Evolutionary conservation across 805 yeast species (phyloP).

Genomic region (Spathaspora gorwiae): DNA sequence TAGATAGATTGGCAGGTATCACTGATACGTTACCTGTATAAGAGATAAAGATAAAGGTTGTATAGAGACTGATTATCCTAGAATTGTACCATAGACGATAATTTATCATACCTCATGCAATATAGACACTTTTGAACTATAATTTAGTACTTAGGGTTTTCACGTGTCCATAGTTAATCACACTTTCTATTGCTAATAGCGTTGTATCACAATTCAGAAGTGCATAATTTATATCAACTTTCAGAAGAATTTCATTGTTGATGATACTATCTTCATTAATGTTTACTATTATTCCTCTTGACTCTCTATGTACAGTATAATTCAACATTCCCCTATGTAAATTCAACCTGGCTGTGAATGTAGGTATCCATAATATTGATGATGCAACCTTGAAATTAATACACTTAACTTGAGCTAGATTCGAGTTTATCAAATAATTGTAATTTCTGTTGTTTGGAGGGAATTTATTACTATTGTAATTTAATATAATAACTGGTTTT

Average conservation of each 20-base stretch:
- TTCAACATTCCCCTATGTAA: too few species aligned
- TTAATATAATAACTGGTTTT: neutral
- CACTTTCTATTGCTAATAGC: neutral
- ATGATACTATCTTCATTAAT: neutral
- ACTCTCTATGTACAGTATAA: neutral
- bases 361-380: neutral
- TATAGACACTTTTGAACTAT: neutral
- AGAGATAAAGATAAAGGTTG: neutral
- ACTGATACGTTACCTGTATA: constrained; percentile 36
- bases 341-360: too few species aligned
- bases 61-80: neutral
- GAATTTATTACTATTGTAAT: neutral
- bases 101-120: neutral
- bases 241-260: neutral
- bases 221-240: neutral
- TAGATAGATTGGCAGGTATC: constrained; percentile 40
- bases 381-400: neutral
- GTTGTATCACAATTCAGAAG: neutral
- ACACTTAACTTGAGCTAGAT: constrained; percentile 1
- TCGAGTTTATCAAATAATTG: neutral
- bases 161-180: neutral
- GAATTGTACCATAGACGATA: neutral
- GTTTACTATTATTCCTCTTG: neutral
- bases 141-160: neutral
- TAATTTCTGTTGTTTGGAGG: neutral